A percentile compares a stretch with the other conserved stretches of the same genome.
phyloP scores from a whole-genome alignment of 306 rosid species.

The Sindora glabra region DNA sequence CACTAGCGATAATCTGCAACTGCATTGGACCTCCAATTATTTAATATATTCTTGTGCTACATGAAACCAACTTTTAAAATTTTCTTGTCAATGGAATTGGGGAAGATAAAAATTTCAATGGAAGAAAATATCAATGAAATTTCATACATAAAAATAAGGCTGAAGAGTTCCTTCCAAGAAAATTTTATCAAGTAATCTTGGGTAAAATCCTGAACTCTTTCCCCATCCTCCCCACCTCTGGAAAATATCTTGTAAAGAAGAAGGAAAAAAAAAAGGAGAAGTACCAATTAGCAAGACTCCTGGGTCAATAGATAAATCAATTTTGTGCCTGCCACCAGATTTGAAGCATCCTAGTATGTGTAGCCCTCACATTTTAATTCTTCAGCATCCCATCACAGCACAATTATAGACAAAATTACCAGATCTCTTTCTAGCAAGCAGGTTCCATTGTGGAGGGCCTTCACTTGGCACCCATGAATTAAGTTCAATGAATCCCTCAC shows the following conservation, averaged over 20 bases:
- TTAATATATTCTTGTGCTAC: constrained; percentile 61
- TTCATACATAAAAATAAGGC: constrained; percentile 18
- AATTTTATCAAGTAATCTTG: constrained; percentile 56
- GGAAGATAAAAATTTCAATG: constrained; percentile 39
- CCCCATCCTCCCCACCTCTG: constrained; percentile 36
- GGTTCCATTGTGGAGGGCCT: constrained; percentile 80
- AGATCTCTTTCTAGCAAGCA: constrained; percentile 66
- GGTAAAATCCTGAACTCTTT: constrained; percentile 43
- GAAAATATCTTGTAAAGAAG: constrained; percentile 22
- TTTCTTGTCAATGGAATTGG: constrained; percentile 52
- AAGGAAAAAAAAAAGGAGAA: constrained; percentile 20
- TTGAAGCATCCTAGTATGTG: constrained; percentile 24
- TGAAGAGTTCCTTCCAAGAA: constrained; percentile 33
- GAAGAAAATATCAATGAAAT: constrained; percentile 34
- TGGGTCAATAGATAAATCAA: constrained; percentile 38
- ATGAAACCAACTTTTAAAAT: constrained; percentile 42
- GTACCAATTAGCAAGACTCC: constrained; percentile 73
- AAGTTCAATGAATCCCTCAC: constrained; percentile 73
- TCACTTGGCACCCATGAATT: constrained; percentile 94
- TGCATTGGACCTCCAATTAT: constrained; percentile 63
- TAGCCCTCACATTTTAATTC: constrained; percentile 3
- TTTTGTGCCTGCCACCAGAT: constrained; percentile 26
- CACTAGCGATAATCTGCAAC: constrained; percentile 40
- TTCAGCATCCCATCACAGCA: constrained; percentile 98
- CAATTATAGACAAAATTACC: constrained; percentile 89